Base-by-base conservation (phyloP, 768 basidiomycete genomes). In the Gymnopilus dilepis region DNA sequence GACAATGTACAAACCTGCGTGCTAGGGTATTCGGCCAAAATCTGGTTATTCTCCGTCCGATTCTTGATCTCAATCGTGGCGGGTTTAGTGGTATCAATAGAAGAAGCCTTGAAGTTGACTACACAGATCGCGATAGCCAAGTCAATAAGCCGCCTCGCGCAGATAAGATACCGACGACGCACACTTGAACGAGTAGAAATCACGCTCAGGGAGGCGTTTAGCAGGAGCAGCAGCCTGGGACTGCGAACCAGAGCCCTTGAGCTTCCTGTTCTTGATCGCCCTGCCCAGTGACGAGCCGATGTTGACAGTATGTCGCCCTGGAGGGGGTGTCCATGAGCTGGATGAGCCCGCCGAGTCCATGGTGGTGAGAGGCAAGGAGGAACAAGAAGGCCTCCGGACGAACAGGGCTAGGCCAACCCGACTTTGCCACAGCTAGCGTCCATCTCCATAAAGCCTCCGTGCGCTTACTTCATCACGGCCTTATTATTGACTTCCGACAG, bases 151-250 rank as follows among this genome's bases (percentile, higher is more conserved):
- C 9, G 11, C 9, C 34, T 37, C 12, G 2, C 33, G 33, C 3
- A 15, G 17, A 33, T 28, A 8, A 48, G 26, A 34, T 51, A 22
- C 19, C 37, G 37, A 54, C 58, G 24, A 81, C 88, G 64, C 64
- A 92, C 91, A 93, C 65, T 89, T 82, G 67, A 93, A 84, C n/a
- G 89, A 86, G 70, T 88, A 90, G 73, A 91, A 90, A 65, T 91
- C 88, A 56, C 84, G 80, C 69, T 86, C 85, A 26, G 87, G 86
- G 47, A 50, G 47, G 57, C 85, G 75, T 58, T 79, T 79, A 37
- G 79, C 75, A 31, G 69, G 59, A 62, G 75, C 47, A 66, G 78
- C 64, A 8, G 75, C 73, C 6, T 81, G 74, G 1, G 77, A 76
- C n/a, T n/a, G 9, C 34, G 34, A 37, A 8, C 34, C 34, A 9